These are phyloP conservation scores for Singerocomus inundabilis DNA, from an alignment of 1,284 basidiomycete genomes.

Conservation along the genomic window DNA sequence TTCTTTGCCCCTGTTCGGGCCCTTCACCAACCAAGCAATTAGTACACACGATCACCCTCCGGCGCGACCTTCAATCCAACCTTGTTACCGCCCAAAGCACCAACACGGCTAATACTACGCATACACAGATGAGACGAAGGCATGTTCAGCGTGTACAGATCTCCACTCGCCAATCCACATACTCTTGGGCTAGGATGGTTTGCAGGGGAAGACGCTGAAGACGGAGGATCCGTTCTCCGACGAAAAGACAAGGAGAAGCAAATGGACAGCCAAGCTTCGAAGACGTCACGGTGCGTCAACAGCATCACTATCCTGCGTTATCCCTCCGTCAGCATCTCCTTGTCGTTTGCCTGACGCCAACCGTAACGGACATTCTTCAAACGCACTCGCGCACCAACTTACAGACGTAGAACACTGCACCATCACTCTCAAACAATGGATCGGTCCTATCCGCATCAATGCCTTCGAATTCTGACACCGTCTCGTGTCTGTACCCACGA, in stretches of 20 bases:
- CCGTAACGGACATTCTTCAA: slow-evolving; percentile 18
- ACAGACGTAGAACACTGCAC: slow-evolving; percentile 29
- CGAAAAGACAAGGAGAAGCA: slow-evolving; percentile 26
- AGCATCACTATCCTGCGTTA: slow-evolving; percentile 64
- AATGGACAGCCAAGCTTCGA: not conserved
- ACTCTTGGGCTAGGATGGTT: slow-evolving; percentile 56
- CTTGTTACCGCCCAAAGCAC: slow-evolving; percentile 56
- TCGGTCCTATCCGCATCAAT: slow-evolving; percentile 10
- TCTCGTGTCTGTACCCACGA: slow-evolving; percentile 70
- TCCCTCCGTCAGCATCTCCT: slow-evolving; percentile 43
- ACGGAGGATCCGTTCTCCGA: slow-evolving; percentile 1
- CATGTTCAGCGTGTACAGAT: slow-evolving; percentile 75
- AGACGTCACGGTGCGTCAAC: slow-evolving; percentile 45
- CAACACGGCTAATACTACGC: slow-evolving; percentile 54
- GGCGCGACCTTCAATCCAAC: slow-evolving; percentile 67
- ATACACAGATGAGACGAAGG: slow-evolving; percentile 66
- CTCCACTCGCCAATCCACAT: slow-evolving; percentile 72
- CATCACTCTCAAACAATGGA: slow-evolving; percentile 13
- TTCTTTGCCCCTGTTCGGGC: slow-evolving; percentile 28
- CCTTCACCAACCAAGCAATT: slow-evolving; percentile 48
- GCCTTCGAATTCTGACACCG: slow-evolving; percentile 32
- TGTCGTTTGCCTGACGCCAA: slow-evolving; percentile 14
- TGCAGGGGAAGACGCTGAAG: slow-evolving; percentile 36
- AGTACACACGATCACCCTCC: slow-evolving; percentile 54
- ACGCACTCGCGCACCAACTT: slow-evolving; percentile 49